Conservation (phyloP, 257 asterid genomes). For the Parsonsia alboflavescens region DNA sequence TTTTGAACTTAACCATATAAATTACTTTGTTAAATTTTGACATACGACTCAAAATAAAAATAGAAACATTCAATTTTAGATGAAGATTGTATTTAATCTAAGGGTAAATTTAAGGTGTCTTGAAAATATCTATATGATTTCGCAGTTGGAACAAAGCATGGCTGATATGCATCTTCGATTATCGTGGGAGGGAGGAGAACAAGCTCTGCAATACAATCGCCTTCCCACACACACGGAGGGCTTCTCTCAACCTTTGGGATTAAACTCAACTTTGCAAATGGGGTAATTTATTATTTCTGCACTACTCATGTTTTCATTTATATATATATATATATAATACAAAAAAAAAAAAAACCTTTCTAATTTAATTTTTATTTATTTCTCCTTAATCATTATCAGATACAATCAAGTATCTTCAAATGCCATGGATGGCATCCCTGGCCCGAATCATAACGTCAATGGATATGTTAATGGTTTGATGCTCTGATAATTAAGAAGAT, state of each 20-base stretch:
- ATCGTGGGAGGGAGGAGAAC: conserved; percentile 23
- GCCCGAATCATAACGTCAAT: conserved; percentile 16
- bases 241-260: conserved; percentile 19
- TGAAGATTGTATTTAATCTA: no score
- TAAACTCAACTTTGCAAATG: conserved; percentile 17
- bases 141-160: conserved; percentile 19
- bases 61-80: no score
- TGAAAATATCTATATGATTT: neutral
- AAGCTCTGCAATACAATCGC: neutral
- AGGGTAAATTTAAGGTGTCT: neutral
- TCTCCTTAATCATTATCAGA: neutral
- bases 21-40: no score
- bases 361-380: no score
- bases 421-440: conserved; percentile 14
- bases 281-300: conserved; percentile 2
- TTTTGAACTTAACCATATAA: no score
- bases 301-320: neutral
- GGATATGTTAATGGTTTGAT: conserved; percentile 30
- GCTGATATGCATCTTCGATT: conserved; percentile 7
- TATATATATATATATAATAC: no score
- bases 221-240: conserved; percentile 20
- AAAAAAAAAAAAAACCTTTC: no score
- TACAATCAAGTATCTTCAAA: conserved; percentile 17
- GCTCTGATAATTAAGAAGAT: conserved; percentile 6
- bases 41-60: no score